Conservation (phyloP, 208 protist species). For the Trypanosoma boissoni region DNA sequence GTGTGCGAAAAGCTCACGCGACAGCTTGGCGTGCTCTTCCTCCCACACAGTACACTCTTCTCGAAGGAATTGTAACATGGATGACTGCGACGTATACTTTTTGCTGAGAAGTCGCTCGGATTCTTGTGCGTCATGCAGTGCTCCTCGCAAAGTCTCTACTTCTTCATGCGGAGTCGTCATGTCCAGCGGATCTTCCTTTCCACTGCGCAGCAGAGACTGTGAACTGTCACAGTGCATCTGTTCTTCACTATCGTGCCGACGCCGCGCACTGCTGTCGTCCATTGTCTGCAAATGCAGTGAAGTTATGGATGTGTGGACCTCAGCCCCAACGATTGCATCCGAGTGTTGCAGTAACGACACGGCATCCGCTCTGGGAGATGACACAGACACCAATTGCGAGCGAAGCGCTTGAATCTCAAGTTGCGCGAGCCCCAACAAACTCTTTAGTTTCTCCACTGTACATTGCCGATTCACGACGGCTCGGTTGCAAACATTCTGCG, state of each 20-base stretch:
- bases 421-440: slow-evolving; percentile 65
- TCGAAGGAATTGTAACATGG: slow-evolving; percentile 25
- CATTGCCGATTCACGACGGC: slow-evolving; percentile 77
- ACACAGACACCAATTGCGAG: not conserved
- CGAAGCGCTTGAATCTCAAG: slow-evolving; percentile 54
- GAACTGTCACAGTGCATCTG: slow-evolving; percentile 11
- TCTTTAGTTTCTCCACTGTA: slow-evolving; percentile 70
- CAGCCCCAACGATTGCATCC: too few relatives aligned
- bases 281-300: too few relatives aligned
- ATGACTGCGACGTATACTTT: slow-evolving; percentile 38
- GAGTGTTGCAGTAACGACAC: too few relatives aligned
- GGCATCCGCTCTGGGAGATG: too few relatives aligned
- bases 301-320: too few relatives aligned
- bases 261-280: slow-evolving; percentile 1
- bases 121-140: slow-evolving; percentile 33
- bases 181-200: slow-evolving; percentile 35
- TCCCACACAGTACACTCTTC: slow-evolving; percentile 77
- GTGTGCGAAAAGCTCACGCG: slow-evolving; percentile 28
- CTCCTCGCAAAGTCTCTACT: slow-evolving; percentile 44
- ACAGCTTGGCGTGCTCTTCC: slow-evolving; percentile 38
- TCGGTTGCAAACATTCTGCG: slow-evolving; percentile 83
- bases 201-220: slow-evolving; percentile 37
- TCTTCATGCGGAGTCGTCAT: slow-evolving; percentile 34
- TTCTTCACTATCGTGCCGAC: not conserved
- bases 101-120: slow-evolving; percentile 36